A percentile compares a stretch with the other conserved stretches of the same genome.
Conservation (phyloP, 805 yeast species). For the Wickerhamomyces pijperi region DNA sequence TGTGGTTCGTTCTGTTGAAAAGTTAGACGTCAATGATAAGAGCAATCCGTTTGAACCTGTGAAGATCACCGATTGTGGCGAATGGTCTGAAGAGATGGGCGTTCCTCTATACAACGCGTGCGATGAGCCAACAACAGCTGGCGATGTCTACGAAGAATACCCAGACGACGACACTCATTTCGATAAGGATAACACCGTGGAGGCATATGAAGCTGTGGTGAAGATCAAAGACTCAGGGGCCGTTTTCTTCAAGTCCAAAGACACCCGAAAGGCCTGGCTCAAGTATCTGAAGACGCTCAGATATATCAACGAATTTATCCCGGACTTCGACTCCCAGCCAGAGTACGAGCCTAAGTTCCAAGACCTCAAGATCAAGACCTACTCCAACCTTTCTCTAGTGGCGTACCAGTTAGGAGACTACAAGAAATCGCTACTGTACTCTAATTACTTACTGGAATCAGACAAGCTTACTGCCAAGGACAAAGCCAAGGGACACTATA, state of each 20-base stretch:
- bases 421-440: conserved; percentile 39
- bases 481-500: conserved; percentile 45
- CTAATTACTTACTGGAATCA: conserved; percentile 45
- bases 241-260: conserved; percentile 41
- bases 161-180: conserved; percentile 64
- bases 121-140: conserved; percentile 50
- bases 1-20: conserved; percentile 56
- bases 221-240: conserved; percentile 63
- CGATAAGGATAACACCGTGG: conserved; percentile 43
- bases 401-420: conserved; percentile 38
- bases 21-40: conserved; percentile 31
- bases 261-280: conserved; percentile 38
- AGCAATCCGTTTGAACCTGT: conserved; percentile 32
- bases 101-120: conserved; percentile 51
- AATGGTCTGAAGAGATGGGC: conserved; percentile 40
- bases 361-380: conserved; percentile 29
- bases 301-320: conserved; percentile 61
- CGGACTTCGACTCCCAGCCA: conserved; percentile 54
- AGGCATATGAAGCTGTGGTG: conserved; percentile 37
- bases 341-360: conserved; percentile 37
- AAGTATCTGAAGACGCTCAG: conserved; percentile 59
- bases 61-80: conserved; percentile 47
- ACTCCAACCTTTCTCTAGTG: conserved; percentile 46
- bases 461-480: conserved; percentile 27
- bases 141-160: conserved; percentile 64